Evolutionary conservation across 164 flowering plant species (phyloP).

Genomic region (Magnolia changhungtana): DNA sequence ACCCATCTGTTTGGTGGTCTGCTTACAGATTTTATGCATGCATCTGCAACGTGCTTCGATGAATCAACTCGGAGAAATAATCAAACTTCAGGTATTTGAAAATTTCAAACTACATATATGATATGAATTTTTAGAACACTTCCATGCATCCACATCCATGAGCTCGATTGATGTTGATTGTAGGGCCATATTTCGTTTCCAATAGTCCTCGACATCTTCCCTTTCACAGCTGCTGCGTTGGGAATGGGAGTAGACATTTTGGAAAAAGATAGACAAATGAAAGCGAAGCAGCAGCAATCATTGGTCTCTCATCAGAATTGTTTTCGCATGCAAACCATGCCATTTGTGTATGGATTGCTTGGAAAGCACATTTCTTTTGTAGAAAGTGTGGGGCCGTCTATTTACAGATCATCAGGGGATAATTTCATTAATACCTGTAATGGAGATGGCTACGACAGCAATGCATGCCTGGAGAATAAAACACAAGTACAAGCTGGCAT

Average conservation of each 20-base stretch:
- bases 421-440: slow-evolving; percentile 10
- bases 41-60: slow-evolving; percentile 81
- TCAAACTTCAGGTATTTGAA: slow-evolving; percentile 64
- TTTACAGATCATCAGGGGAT: slow-evolving; percentile 5
- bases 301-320: slow-evolving; percentile 13
- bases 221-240: slow-evolving; percentile 43
- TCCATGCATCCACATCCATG: not conserved
- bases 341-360: slow-evolving; percentile 14
- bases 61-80: slow-evolving; percentile 48
- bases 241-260: slow-evolving; percentile 31
- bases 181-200: slow-evolving; percentile 89
- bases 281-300: slow-evolving; percentile 18
- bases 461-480: not conserved
- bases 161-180: slow-evolving; percentile 3
- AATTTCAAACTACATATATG: not conserved
- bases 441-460: slow-evolving; percentile 6
- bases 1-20: slow-evolving; percentile 14
- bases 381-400: slow-evolving; percentile 12
- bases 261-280: slow-evolving; percentile 23
- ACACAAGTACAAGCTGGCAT: slow-evolving; percentile 5
- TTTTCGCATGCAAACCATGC: slow-evolving; percentile 22
- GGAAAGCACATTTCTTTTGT: slow-evolving; percentile 16
- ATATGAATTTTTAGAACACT: not conserved
- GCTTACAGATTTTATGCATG: slow-evolving; percentile 75
- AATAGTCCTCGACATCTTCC: slow-evolving; percentile 48